Percentiles rank a stretch among this genome's conserved stretches.
Evolutionary conservation across 768 basidiomycete genomes (phyloP).

Genomic region (Trametes elegans): DNA sequence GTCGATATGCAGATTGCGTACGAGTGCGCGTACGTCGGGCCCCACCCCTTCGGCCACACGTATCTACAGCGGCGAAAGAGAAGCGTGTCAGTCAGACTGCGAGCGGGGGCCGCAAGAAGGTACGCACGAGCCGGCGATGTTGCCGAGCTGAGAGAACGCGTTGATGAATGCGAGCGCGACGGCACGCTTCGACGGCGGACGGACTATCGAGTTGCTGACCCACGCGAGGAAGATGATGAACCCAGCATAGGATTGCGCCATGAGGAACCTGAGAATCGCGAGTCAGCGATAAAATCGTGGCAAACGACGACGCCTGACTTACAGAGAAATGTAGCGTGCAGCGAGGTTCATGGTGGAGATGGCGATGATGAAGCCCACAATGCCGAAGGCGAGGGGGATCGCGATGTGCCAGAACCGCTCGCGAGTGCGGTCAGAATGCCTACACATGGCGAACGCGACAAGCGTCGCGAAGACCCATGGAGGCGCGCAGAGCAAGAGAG

Average conservation of each 20-base stretch:
- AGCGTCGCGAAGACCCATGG: conserved; percentile 67
- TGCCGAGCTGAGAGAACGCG: conserved; percentile 78
- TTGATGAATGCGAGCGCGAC: conserved; percentile 83
- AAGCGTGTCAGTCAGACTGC: background rate
- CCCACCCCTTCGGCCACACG: conserved; percentile 68
- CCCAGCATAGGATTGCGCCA: conserved; percentile 72
- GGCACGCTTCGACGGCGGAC: conserved; percentile 80
- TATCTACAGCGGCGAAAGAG: conserved; percentile 40
- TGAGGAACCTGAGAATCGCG: conserved; percentile 56
- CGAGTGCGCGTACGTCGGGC: conserved; percentile 64
- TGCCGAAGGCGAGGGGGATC: conserved; percentile 52
- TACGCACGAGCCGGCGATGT: conserved; percentile 73
- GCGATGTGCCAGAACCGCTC: conserved; percentile 73
- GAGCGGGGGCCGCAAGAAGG: conserved; percentile 27
- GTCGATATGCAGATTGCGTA: conserved; percentile 72
- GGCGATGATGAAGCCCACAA: conserved; percentile 69
- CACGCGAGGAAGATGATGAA: conserved; percentile 62
- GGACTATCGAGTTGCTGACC: conserved; percentile 61
- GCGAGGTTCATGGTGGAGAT: conserved; percentile 60
- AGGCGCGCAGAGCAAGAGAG: conserved; percentile 74
- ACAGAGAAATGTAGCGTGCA: conserved; percentile 68
- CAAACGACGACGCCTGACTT: no score
- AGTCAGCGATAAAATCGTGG: background rate
- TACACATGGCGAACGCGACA: conserved; percentile 48
- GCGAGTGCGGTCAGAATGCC: conserved; percentile 68